Base-by-base conservation (phyloP, 1,284 basidiomycete genomes). In the Phenoliferia sp. region DNA sequence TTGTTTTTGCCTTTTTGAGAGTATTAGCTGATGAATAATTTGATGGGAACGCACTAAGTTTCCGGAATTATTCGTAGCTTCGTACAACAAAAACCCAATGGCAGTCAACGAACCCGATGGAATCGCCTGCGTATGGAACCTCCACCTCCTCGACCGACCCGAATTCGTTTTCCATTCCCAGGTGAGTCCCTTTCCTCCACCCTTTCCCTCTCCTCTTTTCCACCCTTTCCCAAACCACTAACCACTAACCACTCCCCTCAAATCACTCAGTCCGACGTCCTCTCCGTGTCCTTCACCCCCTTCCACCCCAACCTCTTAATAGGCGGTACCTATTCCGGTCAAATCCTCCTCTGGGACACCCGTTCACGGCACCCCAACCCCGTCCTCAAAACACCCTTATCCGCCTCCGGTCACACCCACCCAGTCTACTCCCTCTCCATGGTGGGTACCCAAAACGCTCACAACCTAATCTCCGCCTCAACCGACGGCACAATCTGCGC, bases 321-420 rank as follows among this genome's bases (percentile, higher is more conserved):
- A 73, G 96, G 96, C 62, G 96, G 96, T 16, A 97, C 94, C 16
- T 98, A 99, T 78, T 95, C 93, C 33, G 96, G 96, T 10, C 96
- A 99, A 81, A 95, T 99, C 65, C 81, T 99, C 48, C 84, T 99
- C 1, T 99, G 96, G 96, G 95, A 99, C 78, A 98, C 94, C n/a
- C 87, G 95, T 57, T 91, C 94, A 0, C 94, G 95, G 75, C 71
- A 74, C 28, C 92, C 95, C 76, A 82, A 97, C 6, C 95, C 96
- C 0, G 92, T 98, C 1, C 84, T 98, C 68, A 99, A 98, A 81
- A 96, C 95, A 5, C 96, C 96, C 0, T 81, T 99, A 56, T 94
- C 92, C 7, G 91, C 93, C 2, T 75, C 78, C 0, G 94, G 96
- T 0, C 96, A 99, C 77, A 98, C 95, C 2, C 95, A 99, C 79